Evolutionary conservation across 73 alveolate species (phyloP).

Genomic region (Blepharisma stoltei): DNA sequence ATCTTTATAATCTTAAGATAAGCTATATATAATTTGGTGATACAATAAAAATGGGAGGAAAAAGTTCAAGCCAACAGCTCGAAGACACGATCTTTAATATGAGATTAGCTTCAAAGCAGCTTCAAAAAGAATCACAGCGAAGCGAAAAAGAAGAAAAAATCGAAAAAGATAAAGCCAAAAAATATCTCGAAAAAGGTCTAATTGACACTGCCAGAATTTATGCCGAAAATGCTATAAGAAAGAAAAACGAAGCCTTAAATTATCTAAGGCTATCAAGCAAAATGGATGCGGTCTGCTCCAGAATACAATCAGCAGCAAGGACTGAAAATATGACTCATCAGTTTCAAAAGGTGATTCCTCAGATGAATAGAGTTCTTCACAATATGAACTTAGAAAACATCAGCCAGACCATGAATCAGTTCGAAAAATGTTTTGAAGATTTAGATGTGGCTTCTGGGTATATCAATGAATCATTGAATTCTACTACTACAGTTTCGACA

Average conservation of each 20-base stretch:
- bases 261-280: constrained; percentile 49
- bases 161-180: constrained; percentile 38
- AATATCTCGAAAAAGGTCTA: not conserved
- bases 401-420: constrained; percentile 41
- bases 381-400: constrained; percentile 51
- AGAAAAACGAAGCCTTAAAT: constrained; percentile 62
- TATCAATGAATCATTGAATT: constrained; percentile 44
- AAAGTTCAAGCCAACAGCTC: not conserved
- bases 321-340: constrained; percentile 52
- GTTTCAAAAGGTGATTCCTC: constrained; percentile 41
- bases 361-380: constrained; percentile 29
- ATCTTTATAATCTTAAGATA: too few relatives aligned
- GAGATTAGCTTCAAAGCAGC: not conserved
- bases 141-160: constrained; percentile 33
- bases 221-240: constrained; percentile 63
- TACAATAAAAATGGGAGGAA: too few relatives aligned
- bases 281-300: constrained; percentile 59
- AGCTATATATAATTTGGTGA: too few relatives aligned
- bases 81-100: constrained; percentile 14
- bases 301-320: constrained; percentile 55
- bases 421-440: constrained; percentile 63
- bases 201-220: constrained; percentile 59
- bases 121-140: not conserved
- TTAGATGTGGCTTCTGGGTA: constrained; percentile 64
- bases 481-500: constrained; percentile 34